A percentile compares a stretch with the other conserved stretches of the same genome.
These are phyloP conservation scores for Ganoderma lingzhi DNA, from an alignment of 1,284 basidiomycete species.

Conservation along the genomic window DNA sequence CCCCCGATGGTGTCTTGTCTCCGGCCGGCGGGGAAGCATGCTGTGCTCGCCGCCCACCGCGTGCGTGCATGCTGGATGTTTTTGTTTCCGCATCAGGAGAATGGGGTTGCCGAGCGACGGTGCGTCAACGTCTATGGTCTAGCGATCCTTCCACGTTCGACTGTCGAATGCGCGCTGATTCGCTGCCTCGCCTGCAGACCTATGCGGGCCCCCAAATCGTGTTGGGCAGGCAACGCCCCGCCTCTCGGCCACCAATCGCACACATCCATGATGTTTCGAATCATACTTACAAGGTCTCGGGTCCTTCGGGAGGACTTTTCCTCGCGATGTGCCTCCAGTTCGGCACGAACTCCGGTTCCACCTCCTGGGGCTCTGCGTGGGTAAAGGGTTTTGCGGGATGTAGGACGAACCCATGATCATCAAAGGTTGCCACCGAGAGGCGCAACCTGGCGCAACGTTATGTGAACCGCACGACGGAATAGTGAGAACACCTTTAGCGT, in stretches of 20 bases:
- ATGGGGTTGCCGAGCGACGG: neutral
- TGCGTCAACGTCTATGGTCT: neutral
- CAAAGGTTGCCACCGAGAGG: slow-evolving; percentile 12
- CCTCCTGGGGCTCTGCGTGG: slow-evolving; percentile 19
- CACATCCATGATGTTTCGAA: neutral
- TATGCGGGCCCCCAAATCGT: neutral
- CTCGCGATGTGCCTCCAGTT: neutral
- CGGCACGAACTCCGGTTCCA: slow-evolving; percentile 13
- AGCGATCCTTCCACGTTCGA: neutral
- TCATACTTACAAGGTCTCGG: neutral
- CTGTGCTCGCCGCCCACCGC: neutral
- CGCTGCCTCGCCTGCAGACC: neutral
- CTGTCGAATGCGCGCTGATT: neutral
- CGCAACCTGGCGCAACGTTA: neutral
- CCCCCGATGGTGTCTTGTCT: neutral
- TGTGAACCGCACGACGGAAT: neutral
- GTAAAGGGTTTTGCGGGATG: neutral
- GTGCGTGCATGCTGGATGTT: slow-evolving; percentile 5
- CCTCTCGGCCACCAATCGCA: neutral
- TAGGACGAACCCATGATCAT: slow-evolving; percentile 7
- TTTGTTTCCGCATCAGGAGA: slow-evolving; percentile 3
- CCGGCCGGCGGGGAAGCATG: neutral
- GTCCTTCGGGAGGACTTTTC: neutral
- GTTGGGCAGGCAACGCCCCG: neutral
- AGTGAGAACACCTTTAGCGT: neutral